Percentiles rank a stretch among this genome's conserved stretches.
These are phyloP conservation scores for Podospora comata DNA, from an alignment of 495 filamentous ascomycete genomes.

Conservation along the genomic window DNA sequence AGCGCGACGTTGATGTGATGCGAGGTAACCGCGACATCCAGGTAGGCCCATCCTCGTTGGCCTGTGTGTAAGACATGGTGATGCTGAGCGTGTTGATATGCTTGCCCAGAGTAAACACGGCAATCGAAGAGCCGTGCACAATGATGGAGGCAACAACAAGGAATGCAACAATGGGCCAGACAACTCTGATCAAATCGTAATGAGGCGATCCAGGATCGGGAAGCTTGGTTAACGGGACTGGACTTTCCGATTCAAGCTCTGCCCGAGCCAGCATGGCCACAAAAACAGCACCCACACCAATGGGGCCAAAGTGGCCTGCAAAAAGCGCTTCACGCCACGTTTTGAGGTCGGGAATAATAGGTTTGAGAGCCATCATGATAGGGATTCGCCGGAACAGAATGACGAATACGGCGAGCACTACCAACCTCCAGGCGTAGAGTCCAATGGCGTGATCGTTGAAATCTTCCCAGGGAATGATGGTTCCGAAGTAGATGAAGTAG, in stretches of 20 bases:
- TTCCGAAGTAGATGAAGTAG: conserved; percentile 96
- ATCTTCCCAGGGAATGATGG: conserved; percentile 91
- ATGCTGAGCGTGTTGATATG: conserved; percentile 96
- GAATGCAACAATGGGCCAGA: conserved; percentile 96
- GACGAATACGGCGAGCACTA: conserved; percentile 86
- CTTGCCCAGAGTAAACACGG: conserved; percentile 96
- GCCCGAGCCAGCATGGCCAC: conserved; percentile 87
- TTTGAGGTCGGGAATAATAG: conserved; percentile 93
- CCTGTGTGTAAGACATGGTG: conserved; percentile 91
- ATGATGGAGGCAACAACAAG: conserved; percentile 91
- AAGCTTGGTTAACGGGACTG: conserved; percentile 65
- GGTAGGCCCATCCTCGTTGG: conserved; percentile 79
- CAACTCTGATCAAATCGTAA: conserved; percentile 69
- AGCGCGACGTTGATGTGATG: conserved; percentile 81
- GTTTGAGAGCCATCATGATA: conserved; percentile 89
- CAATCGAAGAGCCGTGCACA: conserved; percentile 95
- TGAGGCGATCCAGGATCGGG: conserved; percentile 52
- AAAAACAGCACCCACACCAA: conserved; percentile 96
- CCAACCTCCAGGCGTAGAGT: conserved; percentile 78
- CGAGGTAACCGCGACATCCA: conserved; percentile 96
- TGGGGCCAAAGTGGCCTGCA: conserved; percentile 96
- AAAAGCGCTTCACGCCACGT: conserved; percentile 98
- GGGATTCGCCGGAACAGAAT: conserved; percentile 96
- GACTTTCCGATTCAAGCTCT: conserved; percentile 71
- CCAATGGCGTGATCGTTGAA: conserved; percentile 72